Conservation (phyloP, 2,329 filamentous ascomycete species). For the Colletotrichum tofieldiae region DNA sequence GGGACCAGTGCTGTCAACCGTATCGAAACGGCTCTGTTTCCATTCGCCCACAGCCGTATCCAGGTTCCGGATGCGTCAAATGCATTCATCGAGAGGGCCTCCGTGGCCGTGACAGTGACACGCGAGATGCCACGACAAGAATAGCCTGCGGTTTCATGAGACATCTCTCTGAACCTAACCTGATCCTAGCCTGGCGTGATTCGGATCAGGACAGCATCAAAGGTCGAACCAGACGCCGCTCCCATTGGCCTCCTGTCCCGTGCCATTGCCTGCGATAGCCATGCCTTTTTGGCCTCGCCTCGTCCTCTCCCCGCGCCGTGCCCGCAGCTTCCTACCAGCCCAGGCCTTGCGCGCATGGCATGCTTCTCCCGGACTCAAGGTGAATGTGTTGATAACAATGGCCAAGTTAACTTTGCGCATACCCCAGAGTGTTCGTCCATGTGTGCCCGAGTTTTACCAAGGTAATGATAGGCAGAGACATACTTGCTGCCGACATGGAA, state of each 20-base stretch:
- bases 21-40: constrained; percentile 18
- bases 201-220: background rate
- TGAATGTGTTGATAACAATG: constrained; percentile 15
- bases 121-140: constrained; percentile 40
- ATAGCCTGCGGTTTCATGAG: constrained; percentile 38
- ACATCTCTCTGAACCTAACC: constrained; percentile 33
- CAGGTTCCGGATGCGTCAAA: constrained; percentile 30
- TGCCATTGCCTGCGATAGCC: constrained; percentile 25
- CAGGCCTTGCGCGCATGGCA: constrained; percentile 32
- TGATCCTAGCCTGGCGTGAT: constrained; percentile 22
- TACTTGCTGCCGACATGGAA: constrained; percentile 23
- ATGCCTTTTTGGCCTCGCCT: constrained; percentile 10
- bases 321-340: constrained; percentile 5
- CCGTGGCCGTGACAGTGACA: constrained; percentile 33
- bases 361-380: constrained; percentile 24
- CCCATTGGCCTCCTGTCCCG: background rate
- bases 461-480: constrained; percentile 24
- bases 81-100: constrained; percentile 24
- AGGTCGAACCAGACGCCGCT: constrained; percentile 5
- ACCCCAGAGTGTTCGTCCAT: constrained; percentile 40
- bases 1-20: constrained; percentile 9
- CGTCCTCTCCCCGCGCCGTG: constrained; percentile 13
- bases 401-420: constrained; percentile 33
- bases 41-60: constrained; percentile 21
- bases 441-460: constrained; percentile 9